Conservation (phyloP, 176 grass and related monocot genomes). For the Triticum turgidum region DNA sequence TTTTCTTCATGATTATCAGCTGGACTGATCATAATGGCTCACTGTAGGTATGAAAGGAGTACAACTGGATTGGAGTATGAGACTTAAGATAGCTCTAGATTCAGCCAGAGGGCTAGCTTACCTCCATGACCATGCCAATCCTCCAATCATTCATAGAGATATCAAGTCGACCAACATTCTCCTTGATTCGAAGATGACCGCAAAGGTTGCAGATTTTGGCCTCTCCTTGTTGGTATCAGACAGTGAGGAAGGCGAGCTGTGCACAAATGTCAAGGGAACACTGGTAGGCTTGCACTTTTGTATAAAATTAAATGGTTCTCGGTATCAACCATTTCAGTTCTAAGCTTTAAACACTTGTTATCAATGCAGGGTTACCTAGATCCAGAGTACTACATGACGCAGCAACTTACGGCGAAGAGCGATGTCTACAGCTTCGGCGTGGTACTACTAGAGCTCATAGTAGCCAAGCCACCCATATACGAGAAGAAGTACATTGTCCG, state of each 20-base stretch:
- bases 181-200: slow-evolving; percentile 65
- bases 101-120: slow-evolving; percentile 87
- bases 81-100: slow-evolving; percentile 72
- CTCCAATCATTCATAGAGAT: slow-evolving; percentile 94
- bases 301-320: neutral
- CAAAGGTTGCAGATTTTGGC: slow-evolving; percentile 91
- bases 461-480: slow-evolving; percentile 54
- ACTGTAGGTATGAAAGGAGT: slow-evolving; percentile 64
- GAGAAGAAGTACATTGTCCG: slow-evolving; percentile 62
- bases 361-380: slow-evolving; percentile 77
- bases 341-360: neutral
- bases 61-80: slow-evolving; percentile 72
- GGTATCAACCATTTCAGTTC: neutral
- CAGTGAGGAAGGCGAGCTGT: slow-evolving; percentile 51
- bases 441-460: slow-evolving; percentile 69
- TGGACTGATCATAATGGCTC: slow-evolving; percentile 6
- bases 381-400: slow-evolving; percentile 85
- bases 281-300: slow-evolving; percentile 39
- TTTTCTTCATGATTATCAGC: neutral
- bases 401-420: slow-evolving; percentile 82
- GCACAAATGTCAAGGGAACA: slow-evolving; percentile 83
- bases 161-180: slow-evolving; percentile 90
- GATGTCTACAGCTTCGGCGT: slow-evolving; percentile 91
- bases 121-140: slow-evolving; percentile 92
- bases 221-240: slow-evolving; percentile 67